phyloP scores from a whole-genome alignment of 1,284 basidiomycete genomes.

The Cryptococcus maquisensis region DNA sequence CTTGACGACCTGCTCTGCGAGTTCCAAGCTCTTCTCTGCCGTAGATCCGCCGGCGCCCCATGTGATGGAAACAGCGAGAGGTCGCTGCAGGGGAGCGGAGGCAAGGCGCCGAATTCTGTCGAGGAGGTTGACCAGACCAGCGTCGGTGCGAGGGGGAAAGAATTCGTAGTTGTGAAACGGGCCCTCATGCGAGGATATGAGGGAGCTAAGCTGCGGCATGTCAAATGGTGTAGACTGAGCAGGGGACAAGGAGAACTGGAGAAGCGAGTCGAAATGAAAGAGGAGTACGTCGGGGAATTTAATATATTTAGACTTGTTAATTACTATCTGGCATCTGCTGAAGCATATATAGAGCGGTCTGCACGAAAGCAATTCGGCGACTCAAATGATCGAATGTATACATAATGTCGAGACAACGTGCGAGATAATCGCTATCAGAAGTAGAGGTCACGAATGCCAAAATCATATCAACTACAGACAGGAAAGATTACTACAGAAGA shows the following conservation, averaged over 20 bases:
- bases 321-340: too few species aligned
- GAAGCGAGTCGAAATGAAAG: background rate
- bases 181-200: slow-evolving; percentile 10
- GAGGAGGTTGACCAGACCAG: slow-evolving; percentile 82
- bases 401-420: too few species aligned
- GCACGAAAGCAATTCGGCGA: too few species aligned
- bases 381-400: too few species aligned
- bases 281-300: background rate
- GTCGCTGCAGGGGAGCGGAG: slow-evolving; percentile 52
- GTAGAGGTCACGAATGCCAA: too few species aligned
- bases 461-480: too few species aligned
- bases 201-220: slow-evolving; percentile 17
- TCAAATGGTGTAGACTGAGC: background rate
- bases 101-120: slow-evolving; percentile 72
- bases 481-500: too few species aligned
- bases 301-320: too few species aligned
- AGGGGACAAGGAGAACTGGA: background rate
- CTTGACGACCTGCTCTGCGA: slow-evolving; percentile 62
- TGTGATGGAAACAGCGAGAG: slow-evolving; percentile 80
- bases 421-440: too few species aligned
- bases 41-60: slow-evolving; percentile 98
- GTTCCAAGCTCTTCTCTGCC: slow-evolving; percentile 77
- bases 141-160: slow-evolving; percentile 90
- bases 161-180: slow-evolving; percentile 90
- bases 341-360: too few species aligned